Evolutionary conservation across 352 stramenopile genomes (phyloP).

Genomic region (Globisporangium solare): DNA sequence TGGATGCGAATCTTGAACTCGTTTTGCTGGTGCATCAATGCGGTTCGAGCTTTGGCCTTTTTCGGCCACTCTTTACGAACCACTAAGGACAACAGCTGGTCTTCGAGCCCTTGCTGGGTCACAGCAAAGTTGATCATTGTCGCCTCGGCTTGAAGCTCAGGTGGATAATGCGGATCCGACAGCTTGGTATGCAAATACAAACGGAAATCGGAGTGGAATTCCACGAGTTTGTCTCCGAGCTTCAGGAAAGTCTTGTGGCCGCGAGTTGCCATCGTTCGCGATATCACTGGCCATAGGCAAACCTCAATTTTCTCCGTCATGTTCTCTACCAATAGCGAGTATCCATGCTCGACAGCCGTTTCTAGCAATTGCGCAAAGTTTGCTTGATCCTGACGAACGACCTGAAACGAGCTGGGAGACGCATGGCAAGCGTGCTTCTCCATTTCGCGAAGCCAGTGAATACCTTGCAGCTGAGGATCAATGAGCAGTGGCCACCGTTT

Average conservation of each 20-base stretch:
- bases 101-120: conserved; percentile 86
- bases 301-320: conserved; percentile 86
- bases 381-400: conserved; percentile 79
- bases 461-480: conserved; percentile 89
- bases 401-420: conserved; percentile 44
- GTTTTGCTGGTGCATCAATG: conserved; percentile 87
- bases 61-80: conserved; percentile 89
- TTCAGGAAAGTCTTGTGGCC: conserved; percentile 74
- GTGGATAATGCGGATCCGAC: conserved; percentile 90
- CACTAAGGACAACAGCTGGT: conserved; percentile 85
- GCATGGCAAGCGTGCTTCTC: conserved; percentile 55
- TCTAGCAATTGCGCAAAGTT: conserved; percentile 78
- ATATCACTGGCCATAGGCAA: conserved; percentile 82
- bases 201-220: conserved; percentile 75
- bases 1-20: conserved; percentile 88
- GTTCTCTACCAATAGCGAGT: conserved; percentile 86
- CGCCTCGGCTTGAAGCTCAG: conserved; percentile 88
- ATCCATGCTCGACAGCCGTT: conserved; percentile 72
- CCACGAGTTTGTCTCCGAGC: conserved; percentile 85
- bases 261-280: conserved; percentile 60
- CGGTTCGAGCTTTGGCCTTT: conserved; percentile 69
- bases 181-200: conserved; percentile 92
- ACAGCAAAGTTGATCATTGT: conserved; percentile 92
- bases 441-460: conserved; percentile 86
- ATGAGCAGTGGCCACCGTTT: conserved; percentile 85